Percentiles rank a stretch among this genome's conserved stretches.
Conservation (phyloP, 2,329 filamentous ascomycete species). For the Cordyceps fumosorosea region DNA sequence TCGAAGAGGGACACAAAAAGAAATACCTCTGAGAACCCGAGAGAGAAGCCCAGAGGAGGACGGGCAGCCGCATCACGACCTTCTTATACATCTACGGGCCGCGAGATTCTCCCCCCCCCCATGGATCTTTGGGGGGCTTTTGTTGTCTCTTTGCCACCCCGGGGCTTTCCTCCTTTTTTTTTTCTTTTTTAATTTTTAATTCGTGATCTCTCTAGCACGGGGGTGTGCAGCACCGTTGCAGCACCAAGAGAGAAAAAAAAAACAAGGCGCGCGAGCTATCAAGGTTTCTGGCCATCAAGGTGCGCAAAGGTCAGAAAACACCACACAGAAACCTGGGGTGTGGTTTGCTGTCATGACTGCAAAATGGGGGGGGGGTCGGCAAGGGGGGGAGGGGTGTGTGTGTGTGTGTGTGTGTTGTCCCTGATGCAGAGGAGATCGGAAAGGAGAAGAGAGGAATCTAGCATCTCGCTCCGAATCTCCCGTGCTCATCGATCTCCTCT, state of each 20-base stretch:
- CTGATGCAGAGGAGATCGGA: background rate
- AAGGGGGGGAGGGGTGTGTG: background rate
- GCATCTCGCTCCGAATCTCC: background rate
- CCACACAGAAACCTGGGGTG: background rate
- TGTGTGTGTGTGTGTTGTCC: background rate
- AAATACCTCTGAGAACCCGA: background rate
- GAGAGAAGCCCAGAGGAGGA: background rate
- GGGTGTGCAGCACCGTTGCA: background rate
- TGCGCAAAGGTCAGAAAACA: background rate
- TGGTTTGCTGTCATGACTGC: background rate
- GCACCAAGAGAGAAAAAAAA: background rate
- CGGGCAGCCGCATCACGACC: background rate
- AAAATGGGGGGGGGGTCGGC: background rate
- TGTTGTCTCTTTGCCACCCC: too few relatives aligned
- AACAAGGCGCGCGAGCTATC: background rate
- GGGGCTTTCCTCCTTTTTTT: background rate
- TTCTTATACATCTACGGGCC: background rate
- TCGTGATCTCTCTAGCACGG: background rate
- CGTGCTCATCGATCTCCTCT: background rate
- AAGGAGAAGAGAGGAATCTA: background rate
- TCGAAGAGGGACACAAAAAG: background rate
- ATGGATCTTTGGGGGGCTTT: background rate
- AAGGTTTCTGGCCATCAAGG: conserved; percentile 11
- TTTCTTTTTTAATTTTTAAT: background rate
- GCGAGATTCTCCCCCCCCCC: background rate